Base-by-base conservation (phyloP, 768 basidiomycete species). In the Termitomyces titanicus region DNA sequence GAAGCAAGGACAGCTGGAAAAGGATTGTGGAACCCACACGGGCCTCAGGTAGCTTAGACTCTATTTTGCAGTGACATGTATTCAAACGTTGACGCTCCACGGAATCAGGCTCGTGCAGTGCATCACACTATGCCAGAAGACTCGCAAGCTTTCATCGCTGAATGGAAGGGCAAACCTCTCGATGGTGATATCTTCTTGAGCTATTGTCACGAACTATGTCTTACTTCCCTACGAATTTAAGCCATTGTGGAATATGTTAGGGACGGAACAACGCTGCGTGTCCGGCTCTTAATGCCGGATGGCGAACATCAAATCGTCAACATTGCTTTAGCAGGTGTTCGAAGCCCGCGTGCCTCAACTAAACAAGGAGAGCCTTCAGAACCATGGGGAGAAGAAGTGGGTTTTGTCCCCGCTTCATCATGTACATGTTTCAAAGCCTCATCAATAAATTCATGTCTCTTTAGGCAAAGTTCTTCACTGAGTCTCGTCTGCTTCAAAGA, bases 201-300 rank as follows among this genome's bases (percentile, higher is more conserved):
- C 3, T 35, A 29, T 44, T 6, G 20, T 40, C 35, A 61, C 51
- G 18, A 37, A 45, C 34, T 11, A 29, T 38, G 42, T 29, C 55
- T 64, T 18, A 64, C 40, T 45, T 18, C 42, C 13, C 15, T 31
- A 35, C 60, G 35, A n/a, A 37, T 35, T 25, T 33, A 55, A 95
- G 94, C 89, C 46, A 82, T 98, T 57, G 92, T 98, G 55, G 96
- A 99, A 72, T 87, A 90, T 66, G 94, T 98, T 50, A 83, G 90
- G 47, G 95, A 98, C 66, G 96, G 94, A 47, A 88, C 91, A 20
- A 95, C 92, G 27, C 73, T 98, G 29, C 88, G 96, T 20, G 84
- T 89, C 46, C 86, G 97, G 47, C 80, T 98, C 45, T 75, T 97
- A 53, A 83, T 98, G 76, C 89, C 94, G 17, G 85, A 91, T 42